Base-by-base conservation (phyloP, 495 filamentous ascomycete species). In the Parachaetomium inaequale region DNA sequence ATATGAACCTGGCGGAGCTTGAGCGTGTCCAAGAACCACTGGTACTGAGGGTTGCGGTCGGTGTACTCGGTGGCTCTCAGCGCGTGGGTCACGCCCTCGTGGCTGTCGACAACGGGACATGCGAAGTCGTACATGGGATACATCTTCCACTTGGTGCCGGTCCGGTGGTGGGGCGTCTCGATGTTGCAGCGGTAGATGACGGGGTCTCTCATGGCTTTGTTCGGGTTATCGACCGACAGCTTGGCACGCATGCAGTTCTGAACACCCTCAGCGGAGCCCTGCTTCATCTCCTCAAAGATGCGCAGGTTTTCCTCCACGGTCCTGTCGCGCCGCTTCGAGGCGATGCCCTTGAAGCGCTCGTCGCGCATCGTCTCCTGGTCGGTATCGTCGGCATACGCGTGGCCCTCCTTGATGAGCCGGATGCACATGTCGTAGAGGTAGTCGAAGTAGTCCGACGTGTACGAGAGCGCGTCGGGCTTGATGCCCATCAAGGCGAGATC, bases 51-150 rank as follows among this genome's bases (percentile, higher is more conserved):
- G 75, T 98, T 97, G 55, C 94, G 90, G 76, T 98, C 95, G 42
- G 92, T 88, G 79, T 98, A 98, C 79, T 98, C 94, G 62, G 92
- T 97, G 2, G 94, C 96, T 64, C 95, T 85, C 55, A 98, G 84
- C 29, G 94, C 94, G 72, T 98, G 94, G 14, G 94, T 97, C 54
- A 98, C 90, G 45, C 92, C 92, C 76, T 98, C 93, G 66, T 93
- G 75, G 28, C 86, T 85, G 75, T 98, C 94, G 47, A 98, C 86
- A 42, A 97, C 85, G 15, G 95, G 94, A 75, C 91, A 96, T 63
- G 88, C 88, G 69, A 96, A 94, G 74, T 96, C 93, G 73, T 97
- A 98, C 51, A 90, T 97, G 0, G 93, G 93, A 79, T 98, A 98
- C 66, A 95, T 88, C 78, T 95, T 96, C 91, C 92, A 97, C 66